Base-by-base conservation (phyloP, 495 filamentous ascomycete genomes). In the Cryomyces minteri region DNA sequence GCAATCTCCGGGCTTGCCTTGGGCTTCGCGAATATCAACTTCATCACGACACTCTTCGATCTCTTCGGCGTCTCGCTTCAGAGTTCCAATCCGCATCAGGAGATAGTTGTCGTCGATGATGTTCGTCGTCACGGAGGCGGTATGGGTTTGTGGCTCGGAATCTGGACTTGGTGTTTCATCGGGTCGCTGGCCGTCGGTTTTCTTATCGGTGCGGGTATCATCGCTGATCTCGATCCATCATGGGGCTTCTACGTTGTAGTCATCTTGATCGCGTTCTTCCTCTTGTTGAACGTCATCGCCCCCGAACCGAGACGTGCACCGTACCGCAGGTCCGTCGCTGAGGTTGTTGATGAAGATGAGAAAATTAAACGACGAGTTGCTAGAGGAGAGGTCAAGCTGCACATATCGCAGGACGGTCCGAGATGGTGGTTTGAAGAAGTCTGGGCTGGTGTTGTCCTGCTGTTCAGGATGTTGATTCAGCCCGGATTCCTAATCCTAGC, bases 241-340 rank as follows among this genome's bases (percentile, higher is more conserved):
- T 85, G 79, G 78, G 82, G 81, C 0, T 81, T 84, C 54, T 84
- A 81, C 57, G 66, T 84, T 50, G 71, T 72, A 40, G 74, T 82
- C 44, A 65, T 77, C 32, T 54, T 84, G 31, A 67, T 74, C 39
- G 75, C 71, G 9, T 58, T 66, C 10, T 66, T 80, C 32, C 60
- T 84, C 25, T 47, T 80, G 29, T 64, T 84, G 10, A 82, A 83
- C 45, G 68, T 82, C 18, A 48, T 82, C 31, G 67, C 69, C 14
- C 79, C 79, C 4, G 79, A 84, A 53, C 73, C 74, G 40, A 64
- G 79, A 48, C 68, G 77, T 5, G 73, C 76, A 18, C 64, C 71
- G 28, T 80, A 72, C 60, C 69, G 79, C 49, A 69, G 72, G 46
- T 78, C 77, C 4, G 70, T 81, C 48, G 68, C 72, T 10, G 76